These are phyloP conservation scores for Bacterosira constricta DNA, from an alignment of 108 stramenopile genomes.

Conservation along the genomic window DNA sequence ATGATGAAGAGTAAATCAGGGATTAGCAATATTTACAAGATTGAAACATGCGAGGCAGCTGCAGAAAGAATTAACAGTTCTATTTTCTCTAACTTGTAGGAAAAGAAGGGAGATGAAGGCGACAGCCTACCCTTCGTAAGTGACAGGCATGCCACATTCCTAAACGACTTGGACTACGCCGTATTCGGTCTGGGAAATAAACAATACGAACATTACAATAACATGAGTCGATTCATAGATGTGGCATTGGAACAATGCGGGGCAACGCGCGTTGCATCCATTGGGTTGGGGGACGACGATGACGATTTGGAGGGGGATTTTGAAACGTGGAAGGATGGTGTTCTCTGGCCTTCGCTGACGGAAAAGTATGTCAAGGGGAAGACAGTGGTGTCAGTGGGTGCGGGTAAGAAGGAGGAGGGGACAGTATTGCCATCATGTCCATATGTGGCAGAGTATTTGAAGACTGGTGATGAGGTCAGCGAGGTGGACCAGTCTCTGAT, in stretches of 20 bases:
- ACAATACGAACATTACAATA: slow-evolving; percentile 98
- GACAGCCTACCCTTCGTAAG: too few species aligned
- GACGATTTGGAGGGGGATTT: slow-evolving; percentile 96
- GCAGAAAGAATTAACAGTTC: not conserved
- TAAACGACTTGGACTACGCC: slow-evolving; percentile 70
- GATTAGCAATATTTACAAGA: slow-evolving; percentile 34
- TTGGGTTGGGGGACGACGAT: slow-evolving; percentile 97
- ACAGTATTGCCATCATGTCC: slow-evolving; percentile 57
- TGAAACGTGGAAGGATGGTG: slow-evolving; percentile 91
- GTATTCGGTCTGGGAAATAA: slow-evolving; percentile 98
- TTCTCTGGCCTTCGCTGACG: slow-evolving; percentile 75
- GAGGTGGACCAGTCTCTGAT: slow-evolving; percentile 50
- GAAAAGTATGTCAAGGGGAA: slow-evolving; percentile 48
- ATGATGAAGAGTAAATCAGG: slow-evolving; percentile 60
- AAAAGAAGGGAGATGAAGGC: slow-evolving; percentile 4
- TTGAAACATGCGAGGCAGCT: not conserved
- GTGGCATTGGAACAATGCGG: slow-evolving; percentile 72
- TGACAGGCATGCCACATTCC: slow-evolving; percentile 6
- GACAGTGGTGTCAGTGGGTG: not conserved
- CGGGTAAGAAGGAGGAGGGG: slow-evolving; percentile 7
- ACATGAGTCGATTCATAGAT: slow-evolving; percentile 92
- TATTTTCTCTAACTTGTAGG: too few species aligned
- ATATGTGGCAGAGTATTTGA: slow-evolving; percentile 61
- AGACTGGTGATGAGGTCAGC: not conserved
- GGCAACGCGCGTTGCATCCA: slow-evolving; percentile 60